These are phyloP conservation scores for Isatis lusitanica DNA, from an alignment of 441 rosid genomes.

Conservation along the genomic window DNA sequence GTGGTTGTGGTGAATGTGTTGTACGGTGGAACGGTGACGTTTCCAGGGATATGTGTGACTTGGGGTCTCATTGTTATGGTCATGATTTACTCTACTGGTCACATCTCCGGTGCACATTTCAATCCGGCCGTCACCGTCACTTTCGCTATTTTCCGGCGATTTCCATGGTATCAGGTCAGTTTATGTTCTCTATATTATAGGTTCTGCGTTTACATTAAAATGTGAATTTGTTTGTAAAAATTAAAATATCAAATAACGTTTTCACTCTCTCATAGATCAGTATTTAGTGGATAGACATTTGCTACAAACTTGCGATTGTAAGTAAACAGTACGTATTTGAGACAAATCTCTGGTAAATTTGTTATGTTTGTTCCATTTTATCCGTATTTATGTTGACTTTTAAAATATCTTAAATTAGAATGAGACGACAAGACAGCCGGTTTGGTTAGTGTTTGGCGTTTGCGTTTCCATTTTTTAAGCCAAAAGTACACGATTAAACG, in stretches of 20 bases:
- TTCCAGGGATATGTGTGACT: conserved; percentile 69
- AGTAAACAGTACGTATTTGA: background rate
- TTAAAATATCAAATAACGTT: background rate
- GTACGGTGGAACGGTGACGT: conserved; percentile 59
- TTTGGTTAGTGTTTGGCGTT: background rate
- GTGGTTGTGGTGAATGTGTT: conserved; percentile 73
- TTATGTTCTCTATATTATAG: background rate
- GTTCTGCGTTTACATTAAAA: background rate
- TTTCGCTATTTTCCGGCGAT: conserved; percentile 45
- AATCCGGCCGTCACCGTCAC: conserved; percentile 77
- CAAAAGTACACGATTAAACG: no score
- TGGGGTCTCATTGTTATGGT: conserved; percentile 85
- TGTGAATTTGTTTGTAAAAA: background rate
- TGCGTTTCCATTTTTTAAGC: conserved; percentile 17
- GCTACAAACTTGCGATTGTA: no score
- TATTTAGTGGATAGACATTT: no score
- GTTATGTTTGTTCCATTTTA: no score
- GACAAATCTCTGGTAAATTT: background rate
- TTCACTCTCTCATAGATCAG: background rate
- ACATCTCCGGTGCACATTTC: conserved; percentile 83
- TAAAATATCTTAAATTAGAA: no score
- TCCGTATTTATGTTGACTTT: no score
- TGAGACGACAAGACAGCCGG: background rate
- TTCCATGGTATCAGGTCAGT: conserved; percentile 47
- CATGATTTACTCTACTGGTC: conserved; percentile 67